Conservation (phyloP, 1,139 yeast genomes). For the Diutina scorzettiae region DNA sequence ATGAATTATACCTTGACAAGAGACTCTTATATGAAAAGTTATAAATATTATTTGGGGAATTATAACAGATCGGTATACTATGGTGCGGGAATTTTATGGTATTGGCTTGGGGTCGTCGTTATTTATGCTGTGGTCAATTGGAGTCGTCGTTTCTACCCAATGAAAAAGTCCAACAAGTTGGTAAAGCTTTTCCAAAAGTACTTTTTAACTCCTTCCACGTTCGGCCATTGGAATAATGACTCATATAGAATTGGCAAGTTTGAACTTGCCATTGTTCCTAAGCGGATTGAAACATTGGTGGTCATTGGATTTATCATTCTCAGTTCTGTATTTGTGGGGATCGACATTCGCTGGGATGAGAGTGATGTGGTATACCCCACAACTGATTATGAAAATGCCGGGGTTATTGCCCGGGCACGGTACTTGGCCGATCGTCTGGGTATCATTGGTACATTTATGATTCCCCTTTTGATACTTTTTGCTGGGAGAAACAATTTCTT, state of each 20-base stretch:
- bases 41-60: not conserved
- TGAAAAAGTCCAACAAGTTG: not conserved
- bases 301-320: not conserved
- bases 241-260: not conserved
- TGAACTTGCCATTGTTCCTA: not conserved
- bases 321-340: not conserved
- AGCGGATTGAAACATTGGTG: not conserved
- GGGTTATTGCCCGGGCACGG: slow-evolving; percentile 3
- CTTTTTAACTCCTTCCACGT: not conserved
- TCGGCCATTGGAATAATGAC: not conserved
- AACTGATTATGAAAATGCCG: not conserved
- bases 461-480: slow-evolving; percentile 26
- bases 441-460: slow-evolving; percentile 12
- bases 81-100: not conserved
- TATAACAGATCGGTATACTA: not conserved
- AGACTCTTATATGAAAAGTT: not conserved
- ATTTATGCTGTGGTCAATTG: not conserved
- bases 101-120: not conserved
- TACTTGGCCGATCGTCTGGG: slow-evolving; percentile 11
- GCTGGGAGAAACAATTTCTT: slow-evolving; percentile 35
- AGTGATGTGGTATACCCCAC: not conserved
- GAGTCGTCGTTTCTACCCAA: not conserved
- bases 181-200: not conserved
- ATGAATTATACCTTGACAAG: not conserved
- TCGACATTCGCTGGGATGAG: not conserved